A percentile compares a stretch with the other conserved stretches of the same genome.
phyloP scores from a whole-genome alignment of 2,329 filamentous ascomycete genomes.

The Proliferodiscus dingleyae region DNA sequence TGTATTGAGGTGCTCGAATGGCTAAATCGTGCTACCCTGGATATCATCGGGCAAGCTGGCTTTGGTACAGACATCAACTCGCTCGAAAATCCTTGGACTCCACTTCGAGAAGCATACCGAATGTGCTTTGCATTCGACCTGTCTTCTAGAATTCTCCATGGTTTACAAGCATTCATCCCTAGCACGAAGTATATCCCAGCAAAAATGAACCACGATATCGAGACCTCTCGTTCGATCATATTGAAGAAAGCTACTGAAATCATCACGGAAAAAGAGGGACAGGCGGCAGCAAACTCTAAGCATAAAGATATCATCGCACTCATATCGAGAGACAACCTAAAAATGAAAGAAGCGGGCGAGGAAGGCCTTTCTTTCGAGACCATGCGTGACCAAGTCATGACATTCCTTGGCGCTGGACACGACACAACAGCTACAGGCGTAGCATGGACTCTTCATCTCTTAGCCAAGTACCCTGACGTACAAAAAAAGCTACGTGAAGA shows the following conservation, averaged over 20 bases:
- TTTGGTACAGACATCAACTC: slow-evolving; percentile 66
- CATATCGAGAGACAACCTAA: slow-evolving; percentile 38
- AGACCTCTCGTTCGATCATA: slow-evolving; percentile 64
- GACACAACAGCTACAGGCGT: slow-evolving; percentile 42
- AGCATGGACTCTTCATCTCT: slow-evolving; percentile 39
- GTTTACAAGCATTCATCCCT: slow-evolving; percentile 39
- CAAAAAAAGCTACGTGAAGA: slow-evolving; percentile 38
- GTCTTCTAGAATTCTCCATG: slow-evolving; percentile 48
- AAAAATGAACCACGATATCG: slow-evolving; percentile 55
- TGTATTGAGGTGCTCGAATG: slow-evolving; percentile 39
- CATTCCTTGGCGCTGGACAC: slow-evolving; percentile 66
- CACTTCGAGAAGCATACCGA: slow-evolving; percentile 53
- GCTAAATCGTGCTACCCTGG: slow-evolving; percentile 63
- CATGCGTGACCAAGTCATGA: slow-evolving; percentile 85
- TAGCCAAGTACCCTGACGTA: slow-evolving; percentile 36
- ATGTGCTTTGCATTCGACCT: slow-evolving; percentile 40
- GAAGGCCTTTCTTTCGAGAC: slow-evolving; percentile 66
- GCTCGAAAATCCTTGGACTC: slow-evolving; percentile 54
- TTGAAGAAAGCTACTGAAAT: slow-evolving; percentile 48
- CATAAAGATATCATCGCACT: slow-evolving; percentile 69
- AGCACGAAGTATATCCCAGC: slow-evolving; percentile 51
- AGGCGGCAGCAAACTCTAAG: slow-evolving; percentile 40
- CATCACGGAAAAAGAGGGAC: slow-evolving; percentile 65
- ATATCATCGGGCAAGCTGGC: slow-evolving; percentile 69
- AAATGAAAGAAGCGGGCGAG: slow-evolving; percentile 58